Percentiles rank a stretch among this genome's conserved stretches.
Conservation (phyloP, 192 early-diverging fungal species). For the Lunasporangiospora selenospora region DNA sequence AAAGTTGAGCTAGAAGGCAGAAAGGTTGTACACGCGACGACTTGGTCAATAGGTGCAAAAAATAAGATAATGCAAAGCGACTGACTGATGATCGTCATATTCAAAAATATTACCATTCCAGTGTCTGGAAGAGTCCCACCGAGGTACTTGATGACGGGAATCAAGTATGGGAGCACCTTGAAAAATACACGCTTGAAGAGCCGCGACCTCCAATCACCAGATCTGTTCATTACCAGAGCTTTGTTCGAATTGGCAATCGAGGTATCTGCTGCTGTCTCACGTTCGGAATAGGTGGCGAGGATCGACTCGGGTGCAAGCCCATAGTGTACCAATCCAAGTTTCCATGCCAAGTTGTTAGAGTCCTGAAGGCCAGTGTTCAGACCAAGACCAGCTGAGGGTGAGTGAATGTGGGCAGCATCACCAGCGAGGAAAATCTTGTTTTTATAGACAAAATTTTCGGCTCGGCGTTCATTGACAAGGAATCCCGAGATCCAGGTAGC, state of each 20-base stretch:
- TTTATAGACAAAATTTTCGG: conserved; percentile 30
- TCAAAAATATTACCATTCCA: conserved; percentile 15
- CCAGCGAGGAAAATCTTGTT: conserved; percentile 50
- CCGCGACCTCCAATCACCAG: neutral
- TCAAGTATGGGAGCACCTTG: conserved; percentile 17
- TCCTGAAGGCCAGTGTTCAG: conserved; percentile 52
- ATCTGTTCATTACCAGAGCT: neutral
- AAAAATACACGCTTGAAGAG: neutral
- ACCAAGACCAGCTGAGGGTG: conserved; percentile 50
- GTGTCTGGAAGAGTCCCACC: conserved; percentile 1
- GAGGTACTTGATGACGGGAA: conserved; percentile 8
- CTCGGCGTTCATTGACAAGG: conserved; percentile 34
- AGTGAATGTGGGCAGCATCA: conserved; percentile 50
- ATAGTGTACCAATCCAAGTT: conserved; percentile 45
- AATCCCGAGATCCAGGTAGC: conserved; percentile 17
- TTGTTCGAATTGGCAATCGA: conserved; percentile 14
- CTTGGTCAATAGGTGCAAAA: neutral
- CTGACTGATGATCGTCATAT: neutral
- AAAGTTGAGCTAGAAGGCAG: conserved; percentile 24
- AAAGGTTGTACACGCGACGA: no score
- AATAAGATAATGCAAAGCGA: neutral
- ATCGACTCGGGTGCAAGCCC: neutral
- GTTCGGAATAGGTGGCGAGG: conserved; percentile 20
- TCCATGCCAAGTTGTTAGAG: conserved; percentile 55
- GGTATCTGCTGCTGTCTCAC: conserved; percentile 21